A percentile compares a stretch with the other conserved stretches of the same genome.
These are phyloP conservation scores for Sophora flavescens DNA, from an alignment of 306 rosid species.

Conservation along the genomic window DNA sequence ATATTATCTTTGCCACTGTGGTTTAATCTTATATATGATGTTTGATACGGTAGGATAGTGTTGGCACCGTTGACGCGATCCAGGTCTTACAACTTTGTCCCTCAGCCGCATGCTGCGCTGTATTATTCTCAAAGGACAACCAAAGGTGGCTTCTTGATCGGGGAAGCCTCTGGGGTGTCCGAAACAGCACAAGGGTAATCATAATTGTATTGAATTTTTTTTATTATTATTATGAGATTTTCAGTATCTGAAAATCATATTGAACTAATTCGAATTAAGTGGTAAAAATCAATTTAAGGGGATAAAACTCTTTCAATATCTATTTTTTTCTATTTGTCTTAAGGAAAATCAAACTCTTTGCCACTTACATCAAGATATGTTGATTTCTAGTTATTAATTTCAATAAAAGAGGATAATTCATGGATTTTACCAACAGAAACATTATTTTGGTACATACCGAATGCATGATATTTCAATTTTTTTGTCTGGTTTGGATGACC, in stretches of 20 bases:
- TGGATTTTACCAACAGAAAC: not conserved
- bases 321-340: no score
- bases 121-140: conserved; percentile 62
- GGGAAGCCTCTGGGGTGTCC: conserved; percentile 62
- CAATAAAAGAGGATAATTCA: no score
- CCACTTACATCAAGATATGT: no score
- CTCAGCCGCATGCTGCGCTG: conserved; percentile 60
- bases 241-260: no score
- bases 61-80: conserved; percentile 59
- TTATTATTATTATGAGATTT: no score
- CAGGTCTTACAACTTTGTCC: conserved; percentile 55
- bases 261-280: no score
- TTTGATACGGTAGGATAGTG: conserved; percentile 41
- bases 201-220: no score
- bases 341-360: no score
- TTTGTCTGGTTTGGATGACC: not conserved
- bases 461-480: not conserved
- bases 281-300: no score
- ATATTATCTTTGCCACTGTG: not conserved
- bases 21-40: not conserved
- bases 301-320: no score
- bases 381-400: no score
- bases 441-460: not conserved
- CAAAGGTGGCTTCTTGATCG: conserved; percentile 57
- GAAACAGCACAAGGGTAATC: conserved; percentile 63